Percentiles rank a stretch among this genome's conserved stretches.
Conservation (phyloP, 768 basidiomycete genomes). For the Lactarius psammicola region DNA sequence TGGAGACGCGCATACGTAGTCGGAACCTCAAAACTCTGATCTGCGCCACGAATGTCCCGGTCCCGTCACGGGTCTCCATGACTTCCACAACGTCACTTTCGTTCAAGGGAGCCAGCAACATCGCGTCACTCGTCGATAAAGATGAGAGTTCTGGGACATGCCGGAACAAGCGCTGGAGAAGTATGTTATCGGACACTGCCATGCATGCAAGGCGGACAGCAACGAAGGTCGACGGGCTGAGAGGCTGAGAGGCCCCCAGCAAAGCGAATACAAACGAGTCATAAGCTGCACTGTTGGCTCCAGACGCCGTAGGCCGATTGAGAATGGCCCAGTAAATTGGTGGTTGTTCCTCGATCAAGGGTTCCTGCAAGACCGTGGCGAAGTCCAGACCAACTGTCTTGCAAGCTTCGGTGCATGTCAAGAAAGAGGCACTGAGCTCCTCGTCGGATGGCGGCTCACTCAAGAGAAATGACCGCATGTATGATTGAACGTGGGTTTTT, state of each 20-base stretch:
- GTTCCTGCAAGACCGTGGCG: conserved; percentile 58
- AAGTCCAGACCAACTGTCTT: conserved; percentile 48
- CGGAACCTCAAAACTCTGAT: conserved; percentile 60
- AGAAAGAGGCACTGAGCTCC: conserved; percentile 40
- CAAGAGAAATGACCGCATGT: conserved; percentile 1
- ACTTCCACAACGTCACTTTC: conserved; percentile 55
- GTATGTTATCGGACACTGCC: conserved; percentile 54
- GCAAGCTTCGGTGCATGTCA: conserved; percentile 62
- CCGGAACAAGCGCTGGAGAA: conserved; percentile 57
- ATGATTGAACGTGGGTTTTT: not conserved
- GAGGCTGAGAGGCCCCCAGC: conserved; percentile 43
- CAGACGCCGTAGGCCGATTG: conserved; percentile 40
- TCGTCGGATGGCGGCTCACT: conserved; percentile 8
- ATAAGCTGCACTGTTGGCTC: conserved; percentile 29
- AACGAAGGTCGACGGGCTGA: conserved; percentile 33
- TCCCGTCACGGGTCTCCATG: conserved; percentile 40
- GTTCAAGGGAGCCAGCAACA: conserved; percentile 37
- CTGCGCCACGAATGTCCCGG: conserved; percentile 51
- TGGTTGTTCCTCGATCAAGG: conserved; percentile 58
- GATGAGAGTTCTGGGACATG: conserved; percentile 50
- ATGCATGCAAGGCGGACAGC: conserved; percentile 69
- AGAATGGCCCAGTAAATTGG: conserved; percentile 74
- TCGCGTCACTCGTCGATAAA: conserved; percentile 52
- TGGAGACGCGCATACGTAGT: conserved; percentile 63
- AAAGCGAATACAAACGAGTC: conserved; percentile 46